Evolutionary conservation across 306 rosid genomes (phyloP).

Genomic region (Mimosa bimucronata): DNA sequence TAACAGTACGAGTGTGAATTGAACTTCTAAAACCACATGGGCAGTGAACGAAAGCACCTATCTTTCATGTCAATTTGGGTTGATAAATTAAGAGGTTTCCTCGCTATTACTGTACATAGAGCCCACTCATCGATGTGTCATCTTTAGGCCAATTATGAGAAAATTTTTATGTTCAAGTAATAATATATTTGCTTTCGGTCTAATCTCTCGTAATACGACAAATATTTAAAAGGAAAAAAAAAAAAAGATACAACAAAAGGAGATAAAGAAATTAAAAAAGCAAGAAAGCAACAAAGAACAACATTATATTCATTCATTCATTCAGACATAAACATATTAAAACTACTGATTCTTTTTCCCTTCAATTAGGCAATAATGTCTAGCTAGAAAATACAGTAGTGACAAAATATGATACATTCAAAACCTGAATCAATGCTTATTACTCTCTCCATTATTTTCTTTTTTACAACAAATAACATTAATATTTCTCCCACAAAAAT

Average conservation of each 20-base stretch:
- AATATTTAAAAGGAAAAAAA: neutral
- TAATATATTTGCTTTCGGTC: neutral
- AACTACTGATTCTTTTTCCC: neutral
- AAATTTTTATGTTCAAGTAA: conserved; percentile 4
- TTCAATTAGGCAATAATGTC: neutral
- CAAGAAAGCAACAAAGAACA: neutral
- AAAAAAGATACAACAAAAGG: neutral
- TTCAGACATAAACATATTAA: neutral
- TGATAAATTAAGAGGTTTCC: neutral
- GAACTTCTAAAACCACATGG: neutral
- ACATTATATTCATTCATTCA: neutral
- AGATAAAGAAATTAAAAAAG: neutral
- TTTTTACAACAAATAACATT: neutral
- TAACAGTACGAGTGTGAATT: neutral
- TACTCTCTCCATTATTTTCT: neutral
- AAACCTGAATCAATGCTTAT: neutral
- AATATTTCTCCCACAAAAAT: conserved; percentile 61
- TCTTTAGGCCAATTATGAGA: neutral
- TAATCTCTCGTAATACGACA: neutral
- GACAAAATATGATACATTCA: neutral
- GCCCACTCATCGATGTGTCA: neutral
- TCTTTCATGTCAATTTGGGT: neutral
- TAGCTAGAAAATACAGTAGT: neutral
- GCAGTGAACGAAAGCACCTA: neutral
- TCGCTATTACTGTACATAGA: too few species aligned